Percentiles rank a stretch among this genome's conserved stretches.
Evolutionary conservation across 2,329 filamentous ascomycete species (phyloP).

Genomic region (Penicillium sp.): DNA sequence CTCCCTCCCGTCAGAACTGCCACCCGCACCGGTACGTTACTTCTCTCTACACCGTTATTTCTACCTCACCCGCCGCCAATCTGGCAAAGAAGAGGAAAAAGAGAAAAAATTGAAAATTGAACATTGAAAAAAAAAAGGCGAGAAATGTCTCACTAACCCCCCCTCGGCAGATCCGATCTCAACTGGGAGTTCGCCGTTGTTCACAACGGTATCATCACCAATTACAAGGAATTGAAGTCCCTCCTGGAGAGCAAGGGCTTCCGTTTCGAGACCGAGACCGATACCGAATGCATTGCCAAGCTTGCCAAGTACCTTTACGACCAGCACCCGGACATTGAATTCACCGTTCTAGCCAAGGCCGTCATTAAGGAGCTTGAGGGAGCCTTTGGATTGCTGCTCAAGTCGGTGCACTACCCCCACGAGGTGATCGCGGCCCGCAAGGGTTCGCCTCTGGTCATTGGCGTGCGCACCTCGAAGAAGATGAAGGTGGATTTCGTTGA

Average conservation of each 20-base stretch:
- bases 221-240: conserved; percentile 99
- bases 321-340: conserved; percentile 88
- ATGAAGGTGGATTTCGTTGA: conserved; percentile 99
- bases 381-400: conserved; percentile 94
- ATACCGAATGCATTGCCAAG: conserved; percentile 99
- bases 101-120: too few species aligned
- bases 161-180: conserved; percentile 72
- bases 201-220: conserved; percentile 99
- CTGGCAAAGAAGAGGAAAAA: not conserved
- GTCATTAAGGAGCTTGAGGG: conserved; percentile 98
- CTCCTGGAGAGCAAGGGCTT: conserved; percentile 92
- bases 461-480: conserved; percentile 94
- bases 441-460: conserved; percentile 95
- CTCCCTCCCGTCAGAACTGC: conserved; percentile 92
- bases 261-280: conserved; percentile 98
- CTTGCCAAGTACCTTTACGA: conserved; percentile 98
- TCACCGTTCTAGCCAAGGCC: conserved; percentile 93
- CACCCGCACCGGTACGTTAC: conserved; percentile 85
- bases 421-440: conserved; percentile 98
- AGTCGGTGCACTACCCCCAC: conserved; percentile 97
- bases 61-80: not conserved
- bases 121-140: not conserved
- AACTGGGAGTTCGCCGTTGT: conserved; percentile 96
- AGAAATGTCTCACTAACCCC: not conserved
- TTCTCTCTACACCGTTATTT: not conserved